These are phyloP conservation scores for Neurospora sp. DNA, from an alignment of 495 filamentous ascomycete species.

Conservation along the genomic window DNA sequence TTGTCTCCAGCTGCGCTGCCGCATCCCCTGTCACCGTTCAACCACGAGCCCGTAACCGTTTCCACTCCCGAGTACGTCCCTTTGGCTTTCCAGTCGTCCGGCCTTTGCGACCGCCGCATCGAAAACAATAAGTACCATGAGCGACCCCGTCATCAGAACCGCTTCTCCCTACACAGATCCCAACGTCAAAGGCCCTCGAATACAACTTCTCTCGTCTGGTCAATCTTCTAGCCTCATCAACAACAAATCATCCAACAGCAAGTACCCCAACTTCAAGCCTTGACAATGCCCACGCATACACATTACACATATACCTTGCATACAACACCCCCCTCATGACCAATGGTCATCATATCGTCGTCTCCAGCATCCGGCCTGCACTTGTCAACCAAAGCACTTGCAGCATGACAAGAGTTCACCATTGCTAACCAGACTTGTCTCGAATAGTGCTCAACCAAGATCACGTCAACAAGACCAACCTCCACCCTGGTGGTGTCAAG, in stretches of 20 bases:
- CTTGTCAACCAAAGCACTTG: neutral
- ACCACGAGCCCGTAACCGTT: slow-evolving; percentile 3
- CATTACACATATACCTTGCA: neutral
- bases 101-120: neutral
- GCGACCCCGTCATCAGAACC: slow-evolving; percentile 37
- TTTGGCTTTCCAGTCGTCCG: slow-evolving; percentile 1
- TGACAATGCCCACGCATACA: neutral
- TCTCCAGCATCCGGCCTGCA: neutral
- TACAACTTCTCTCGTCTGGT: slow-evolving; percentile 29
- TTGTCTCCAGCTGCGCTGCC: slow-evolving; percentile 12
- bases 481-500: slow-evolving; percentile 87
- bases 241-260: slow-evolving; percentile 28
- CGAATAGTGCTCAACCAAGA: slow-evolving; percentile 51
- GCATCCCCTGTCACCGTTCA: slow-evolving; percentile 14
- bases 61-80: neutral
- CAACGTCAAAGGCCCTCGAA: slow-evolving; percentile 34
- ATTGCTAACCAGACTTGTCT: neutral
- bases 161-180: slow-evolving; percentile 42
- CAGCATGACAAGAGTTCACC: slow-evolving; percentile 1
- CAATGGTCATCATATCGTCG: neutral
- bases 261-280: slow-evolving; percentile 9
- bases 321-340: neutral
- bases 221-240: slow-evolving; percentile 6
- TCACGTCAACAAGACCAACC: slow-evolving; percentile 77
- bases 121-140: slow-evolving; percentile 37